Evolutionary conservation across 208 protist genomes (phyloP), one percentile per base, ranked within the genome.

Genomic region (Blastocrithidia nonstop): DNA sequence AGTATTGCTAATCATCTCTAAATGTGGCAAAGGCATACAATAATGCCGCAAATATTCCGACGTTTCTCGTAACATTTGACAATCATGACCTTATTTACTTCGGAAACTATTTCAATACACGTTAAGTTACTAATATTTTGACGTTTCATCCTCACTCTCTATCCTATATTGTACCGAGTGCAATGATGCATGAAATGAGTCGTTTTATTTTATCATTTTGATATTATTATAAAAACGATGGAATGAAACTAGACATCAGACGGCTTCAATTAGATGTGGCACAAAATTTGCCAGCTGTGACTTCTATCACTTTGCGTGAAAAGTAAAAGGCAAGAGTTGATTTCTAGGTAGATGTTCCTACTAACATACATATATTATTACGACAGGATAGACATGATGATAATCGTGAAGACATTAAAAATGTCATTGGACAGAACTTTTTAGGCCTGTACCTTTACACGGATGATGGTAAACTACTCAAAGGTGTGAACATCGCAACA

Each of bases 371-470:
- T 45, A 71, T 89, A 40, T 59, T 89, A 1, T 15, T 80, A 27
- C 65, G 62, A 19, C 79, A 89, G 31, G 61, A 55, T n/a, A 79
- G 83, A 42, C 64, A 68, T 6, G 69, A 45, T 31, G 44, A 57
- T 6, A 57, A 45, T 20, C 35, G 19, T 0, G 56, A 65, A 20
- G 57, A 45, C 6, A 65, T 61, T 15, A 59, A 66, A 24, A 69
- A 89, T 51, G 66, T 72, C 17, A 89, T 82, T 74, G 67, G 67
- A 9, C 65, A 84, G 38, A 64, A 82, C 40, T 89, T 66, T 54
- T 62, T 84, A 53, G 79, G 79, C 33, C 70, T 83, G 61, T 89
- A 89, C 64, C 61, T 89, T 27, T 85, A 89, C 66, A 62, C 82
- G 38, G 62, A 70, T 35, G 57, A 54, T 6, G 66, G 85, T 39